A percentile compares a stretch with the other conserved stretches of the same genome.
phyloP scores from a whole-genome alignment of 345 rosid species.

The Camelina neglecta region DNA sequence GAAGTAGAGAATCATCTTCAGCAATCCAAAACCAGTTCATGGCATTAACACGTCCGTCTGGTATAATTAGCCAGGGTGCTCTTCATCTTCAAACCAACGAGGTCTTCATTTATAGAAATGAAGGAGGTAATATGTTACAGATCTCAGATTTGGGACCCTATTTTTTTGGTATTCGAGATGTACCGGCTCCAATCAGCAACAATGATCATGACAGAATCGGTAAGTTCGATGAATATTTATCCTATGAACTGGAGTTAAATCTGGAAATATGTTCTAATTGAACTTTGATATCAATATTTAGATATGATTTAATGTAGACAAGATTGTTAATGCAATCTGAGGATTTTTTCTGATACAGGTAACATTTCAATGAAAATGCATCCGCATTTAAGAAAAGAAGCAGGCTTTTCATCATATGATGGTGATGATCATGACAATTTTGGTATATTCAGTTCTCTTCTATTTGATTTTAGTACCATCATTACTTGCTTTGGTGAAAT shows the following conservation, averaged over 20 bases:
- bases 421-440: conserved; percentile 12
- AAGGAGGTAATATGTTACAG: conserved; percentile 14
- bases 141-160: conserved; percentile 24
- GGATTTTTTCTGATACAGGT: conserved; percentile 23
- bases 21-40: conserved; percentile 13
- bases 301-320: background rate
- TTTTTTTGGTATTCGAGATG: conserved; percentile 17
- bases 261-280: background rate
- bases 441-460: conserved; percentile 24
- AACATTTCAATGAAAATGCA: background rate
- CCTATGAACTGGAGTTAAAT: conserved; percentile 1
- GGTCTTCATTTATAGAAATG: conserved; percentile 13
- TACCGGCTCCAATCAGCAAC: conserved; percentile 16
- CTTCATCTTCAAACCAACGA: conserved; percentile 20
- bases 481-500: conserved; percentile 13
- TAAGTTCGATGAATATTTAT: conserved; percentile 11
- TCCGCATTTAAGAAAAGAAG: conserved; percentile 17
- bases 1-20: conserved; percentile 12
- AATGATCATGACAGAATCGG: conserved; percentile 26
- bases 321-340: conserved; percentile 7
- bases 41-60: background rate
- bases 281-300: background rate
- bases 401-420: conserved; percentile 22
- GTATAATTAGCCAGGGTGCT: background rate
- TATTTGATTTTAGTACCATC: conserved; percentile 11